Percentiles rank a stretch among this genome's conserved stretches.
Conservation (phyloP, 2,329 filamentous ascomycete species). For the Nemania abortiva region DNA sequence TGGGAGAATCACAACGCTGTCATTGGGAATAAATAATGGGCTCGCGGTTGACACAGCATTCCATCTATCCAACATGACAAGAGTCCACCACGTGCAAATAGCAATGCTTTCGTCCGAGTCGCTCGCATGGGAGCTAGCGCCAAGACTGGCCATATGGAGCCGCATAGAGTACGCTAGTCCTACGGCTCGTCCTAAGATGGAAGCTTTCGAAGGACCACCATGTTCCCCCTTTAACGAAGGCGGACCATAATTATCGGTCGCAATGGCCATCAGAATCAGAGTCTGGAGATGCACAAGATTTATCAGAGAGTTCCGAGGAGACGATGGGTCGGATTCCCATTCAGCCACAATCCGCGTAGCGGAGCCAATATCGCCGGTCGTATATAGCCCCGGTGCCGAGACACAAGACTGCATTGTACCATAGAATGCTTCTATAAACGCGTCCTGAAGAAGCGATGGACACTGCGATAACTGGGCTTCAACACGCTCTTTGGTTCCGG, state of each 20-base stretch:
- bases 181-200: slow-evolving; percentile 74
- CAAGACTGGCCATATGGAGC: slow-evolving; percentile 62
- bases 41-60: slow-evolving; percentile 75
- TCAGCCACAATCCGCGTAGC: slow-evolving; percentile 63
- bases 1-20: slow-evolving; percentile 69
- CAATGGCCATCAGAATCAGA: slow-evolving; percentile 73
- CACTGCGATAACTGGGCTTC: slow-evolving; percentile 68
- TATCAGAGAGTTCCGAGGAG: slow-evolving; percentile 54
- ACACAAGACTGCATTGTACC: slow-evolving; percentile 68
- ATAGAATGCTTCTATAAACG: slow-evolving; percentile 73
- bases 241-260: slow-evolving; percentile 69
- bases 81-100: slow-evolving; percentile 77
- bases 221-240: slow-evolving; percentile 56
- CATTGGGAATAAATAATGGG: slow-evolving; percentile 72
- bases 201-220: slow-evolving; percentile 62
- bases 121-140: slow-evolving; percentile 59
- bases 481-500: slow-evolving; percentile 67
- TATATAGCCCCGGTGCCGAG: slow-evolving; percentile 53
- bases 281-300: slow-evolving; percentile 74
- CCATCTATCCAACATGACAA: slow-evolving; percentile 79
- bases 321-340: slow-evolving; percentile 61
- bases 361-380: slow-evolving; percentile 58
- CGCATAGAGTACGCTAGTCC: slow-evolving; percentile 74
- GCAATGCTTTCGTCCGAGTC: slow-evolving; percentile 67
- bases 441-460: slow-evolving; percentile 68